Percentiles rank a stretch among this genome's conserved stretches.
phyloP scores from a whole-genome alignment of 768 basidiomycete genomes.

The Pleurotus sapidus region DNA sequence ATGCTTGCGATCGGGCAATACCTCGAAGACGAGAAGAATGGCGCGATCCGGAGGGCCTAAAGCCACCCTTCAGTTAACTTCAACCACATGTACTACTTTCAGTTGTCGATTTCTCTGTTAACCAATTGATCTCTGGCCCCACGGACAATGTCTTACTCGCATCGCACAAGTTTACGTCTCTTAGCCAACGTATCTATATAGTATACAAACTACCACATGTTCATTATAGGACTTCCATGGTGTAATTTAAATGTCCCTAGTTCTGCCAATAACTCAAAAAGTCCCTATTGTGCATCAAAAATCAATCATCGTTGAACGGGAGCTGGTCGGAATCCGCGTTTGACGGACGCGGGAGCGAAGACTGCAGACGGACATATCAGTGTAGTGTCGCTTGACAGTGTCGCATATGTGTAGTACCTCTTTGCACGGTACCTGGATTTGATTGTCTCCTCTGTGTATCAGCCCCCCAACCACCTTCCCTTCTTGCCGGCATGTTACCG shows the following conservation, averaged over 20 bases:
- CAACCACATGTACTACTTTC: too few species aligned
- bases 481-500: conserved; percentile 16
- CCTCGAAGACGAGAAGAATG: conserved; percentile 81
- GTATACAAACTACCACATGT: background rate
- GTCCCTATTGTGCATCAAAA: background rate
- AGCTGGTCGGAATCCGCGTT: conserved; percentile 5
- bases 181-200: background rate
- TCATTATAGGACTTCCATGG: conserved; percentile 14
- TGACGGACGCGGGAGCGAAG: conserved; percentile 1
- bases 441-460: conserved; percentile 18
- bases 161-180: too few species aligned
- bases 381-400: background rate
- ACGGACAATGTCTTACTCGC: background rate
- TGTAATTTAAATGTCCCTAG: too few species aligned
- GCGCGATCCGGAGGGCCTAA: conserved; percentile 41
- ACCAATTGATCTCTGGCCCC: too few species aligned
- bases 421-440: conserved; percentile 14
- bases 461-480: conserved; percentile 34
- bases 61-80: background rate
- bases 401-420: background rate
- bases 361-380: background rate
- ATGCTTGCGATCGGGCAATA: conserved; percentile 86
- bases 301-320: background rate
- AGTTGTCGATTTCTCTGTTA: too few species aligned
- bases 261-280: too few species aligned